Evolutionary conservation across 2,329 filamentous ascomycete genomes (phyloP).

Genomic region (Dothiorella sarmentorum): DNA sequence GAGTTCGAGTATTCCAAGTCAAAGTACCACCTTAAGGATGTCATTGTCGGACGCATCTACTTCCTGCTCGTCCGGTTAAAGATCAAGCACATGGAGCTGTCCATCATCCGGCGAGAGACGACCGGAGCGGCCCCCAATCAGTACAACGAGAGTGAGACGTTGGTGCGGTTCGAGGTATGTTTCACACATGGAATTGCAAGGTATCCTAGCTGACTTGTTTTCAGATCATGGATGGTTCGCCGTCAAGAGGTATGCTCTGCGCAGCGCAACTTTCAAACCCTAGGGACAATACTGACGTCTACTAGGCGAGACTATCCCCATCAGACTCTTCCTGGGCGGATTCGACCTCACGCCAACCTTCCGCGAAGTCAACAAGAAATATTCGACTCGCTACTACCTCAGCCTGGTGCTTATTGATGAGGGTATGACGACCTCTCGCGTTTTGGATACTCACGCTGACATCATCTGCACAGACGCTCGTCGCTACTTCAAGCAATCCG

Average conservation of each 20-base stretch:
- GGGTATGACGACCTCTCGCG: slow-evolving; percentile 51
- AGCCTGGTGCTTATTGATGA: slow-evolving; percentile 95
- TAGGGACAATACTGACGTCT: slow-evolving; percentile 23
- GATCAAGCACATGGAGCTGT: slow-evolving; percentile 99
- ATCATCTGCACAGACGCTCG: slow-evolving; percentile 67
- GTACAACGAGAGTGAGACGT: slow-evolving; percentile 98
- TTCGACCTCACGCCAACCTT: slow-evolving; percentile 98
- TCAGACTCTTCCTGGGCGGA: slow-evolving; percentile 91
- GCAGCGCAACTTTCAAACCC: not conserved
- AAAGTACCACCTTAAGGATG: slow-evolving; percentile 98
- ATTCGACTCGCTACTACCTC: slow-evolving; percentile 95
- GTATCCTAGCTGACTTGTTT: slow-evolving; percentile 18
- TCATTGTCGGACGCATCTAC: slow-evolving; percentile 98
- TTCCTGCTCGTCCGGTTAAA: slow-evolving; percentile 95
- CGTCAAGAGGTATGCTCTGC: slow-evolving; percentile 69
- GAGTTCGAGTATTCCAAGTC: slow-evolving; percentile 99
- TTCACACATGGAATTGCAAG: not conserved
- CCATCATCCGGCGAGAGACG: slow-evolving; percentile 94
- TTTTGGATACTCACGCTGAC: slow-evolving; percentile 21
- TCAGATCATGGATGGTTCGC: slow-evolving; percentile 99
- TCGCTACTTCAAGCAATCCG: slow-evolving; percentile 98
- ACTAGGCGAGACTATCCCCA: slow-evolving; percentile 83
- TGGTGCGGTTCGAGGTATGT: slow-evolving; percentile 87
- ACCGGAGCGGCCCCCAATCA: slow-evolving; percentile 96
- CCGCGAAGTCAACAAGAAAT: slow-evolving; percentile 99